phyloP scores from a whole-genome alignment of 148 eudicot species.

The Simmondsia chinensis region DNA sequence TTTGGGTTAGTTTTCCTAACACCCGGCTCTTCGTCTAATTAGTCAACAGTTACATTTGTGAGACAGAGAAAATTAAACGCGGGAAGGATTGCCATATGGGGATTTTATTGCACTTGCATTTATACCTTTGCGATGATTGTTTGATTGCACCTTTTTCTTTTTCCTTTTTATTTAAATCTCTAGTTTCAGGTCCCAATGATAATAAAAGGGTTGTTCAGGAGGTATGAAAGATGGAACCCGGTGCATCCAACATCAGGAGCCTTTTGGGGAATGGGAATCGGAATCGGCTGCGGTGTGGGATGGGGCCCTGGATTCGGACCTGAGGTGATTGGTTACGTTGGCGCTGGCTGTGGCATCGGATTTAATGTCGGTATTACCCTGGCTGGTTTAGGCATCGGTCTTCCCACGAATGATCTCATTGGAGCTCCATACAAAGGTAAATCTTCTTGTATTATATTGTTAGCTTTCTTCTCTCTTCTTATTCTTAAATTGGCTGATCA shows the following conservation, averaged over 20 bases:
- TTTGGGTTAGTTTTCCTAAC: too few species aligned
- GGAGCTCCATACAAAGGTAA: conserved; percentile 67
- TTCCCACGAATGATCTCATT: conserved; percentile 58
- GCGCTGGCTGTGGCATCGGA: conserved; percentile 97
- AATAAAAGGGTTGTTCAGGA: conserved; percentile 69
- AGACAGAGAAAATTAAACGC: too few species aligned
- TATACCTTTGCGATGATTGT: too few species aligned
- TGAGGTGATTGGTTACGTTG: conserved; percentile 93
- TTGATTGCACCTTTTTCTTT: too few species aligned
- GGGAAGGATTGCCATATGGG: too few species aligned
- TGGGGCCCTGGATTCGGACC: conserved; percentile 99
- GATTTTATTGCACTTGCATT: too few species aligned
- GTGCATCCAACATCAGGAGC: conserved; percentile 95
- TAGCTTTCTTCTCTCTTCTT: background rate
- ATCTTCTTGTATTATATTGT: background rate
- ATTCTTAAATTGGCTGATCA: background rate
- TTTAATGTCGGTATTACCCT: conserved; percentile 83
- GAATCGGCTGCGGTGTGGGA: conserved; percentile 95
- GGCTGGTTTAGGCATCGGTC: conserved; percentile 90
- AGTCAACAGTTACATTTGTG: too few species aligned
- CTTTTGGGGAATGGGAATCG: conserved; percentile 97
- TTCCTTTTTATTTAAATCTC: conserved; percentile 1
- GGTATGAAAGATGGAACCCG: conserved; percentile 93
- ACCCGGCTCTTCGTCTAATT: too few species aligned
- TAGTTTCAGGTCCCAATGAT: conserved; percentile 65